Evolutionary conservation across 1,284 basidiomycete species (phyloP), one percentile per base, ranked within the genome.

Genomic region (Macrocybe sp.): DNA sequence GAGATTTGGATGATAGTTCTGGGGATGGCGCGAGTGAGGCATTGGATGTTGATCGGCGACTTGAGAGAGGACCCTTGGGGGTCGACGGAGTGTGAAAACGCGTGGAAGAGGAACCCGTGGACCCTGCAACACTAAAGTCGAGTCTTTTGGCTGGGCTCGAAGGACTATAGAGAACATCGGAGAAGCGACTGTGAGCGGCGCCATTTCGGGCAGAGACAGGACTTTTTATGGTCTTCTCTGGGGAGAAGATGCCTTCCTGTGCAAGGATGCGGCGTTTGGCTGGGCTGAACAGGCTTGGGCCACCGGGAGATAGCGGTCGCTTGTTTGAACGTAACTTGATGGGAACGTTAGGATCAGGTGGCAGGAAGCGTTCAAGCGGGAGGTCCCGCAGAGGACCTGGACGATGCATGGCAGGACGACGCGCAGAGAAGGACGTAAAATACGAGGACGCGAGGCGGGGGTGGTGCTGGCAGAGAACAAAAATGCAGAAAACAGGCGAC

Each of bases 181-280:
- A 55, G 46, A 75, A 60, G 50, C 60, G 52, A 57, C 61, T 48
- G 59, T 67, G 56, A 45, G 64, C 43, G 49, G 52, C 40, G 53
- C 56, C 50, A 49, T 57, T 47, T 50, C 55, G 51, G 48, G 55
- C 55, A 22, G 64, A 56, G 49, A 66, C 40, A 40, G 70, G 63
- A 48, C 60, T 68, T 56, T 67, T 67, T 43, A 50, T 47, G 4
- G 61, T 57, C 55, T 68, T 69, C 40, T 67, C 59, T 6, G 68
- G 64, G 5, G 67, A 61, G 46, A 72, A 66, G n/a, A 76, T 64
- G 46, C 75, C 78, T 57, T 83, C 81, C 41, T 70, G 71, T 49
- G 67, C 72, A 47, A 88, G 71, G 49, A 88, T 77, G 40, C 86
- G 81, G 37, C 85, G 78, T 61, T 89, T 89, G 28, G 79, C 72